Evolutionary conservation across 225 moss, liverwort and hornwort species (phyloP).

Genomic region (Lunularia cruciata): DNA sequence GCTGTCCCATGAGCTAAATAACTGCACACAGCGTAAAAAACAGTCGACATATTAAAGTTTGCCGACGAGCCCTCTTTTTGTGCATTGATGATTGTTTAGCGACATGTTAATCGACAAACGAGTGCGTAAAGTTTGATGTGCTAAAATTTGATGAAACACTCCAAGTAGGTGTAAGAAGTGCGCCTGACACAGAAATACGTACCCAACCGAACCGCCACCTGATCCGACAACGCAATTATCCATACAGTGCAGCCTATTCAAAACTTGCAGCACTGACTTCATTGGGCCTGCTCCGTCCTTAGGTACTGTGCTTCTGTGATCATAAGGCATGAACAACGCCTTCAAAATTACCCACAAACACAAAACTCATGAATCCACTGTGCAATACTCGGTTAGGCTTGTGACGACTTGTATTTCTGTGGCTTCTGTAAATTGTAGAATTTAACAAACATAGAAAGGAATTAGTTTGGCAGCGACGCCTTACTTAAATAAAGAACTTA

Average conservation of each 20-base stretch:
- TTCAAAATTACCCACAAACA: conserved; percentile 23
- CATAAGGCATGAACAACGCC: conserved; percentile 92
- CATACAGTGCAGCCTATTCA: conserved; percentile 66
- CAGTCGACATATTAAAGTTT: no score
- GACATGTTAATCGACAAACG: no score
- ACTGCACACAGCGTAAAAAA: conserved; percentile 33
- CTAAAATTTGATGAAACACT: no score
- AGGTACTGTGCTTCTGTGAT: conserved; percentile 68
- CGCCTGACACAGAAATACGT: neutral
- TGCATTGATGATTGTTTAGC: no score
- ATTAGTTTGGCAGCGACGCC: no score
- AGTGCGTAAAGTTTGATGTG: no score
- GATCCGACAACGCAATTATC: conserved; percentile 79
- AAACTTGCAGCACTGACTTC: conserved; percentile 49
- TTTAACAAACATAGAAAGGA: no score
- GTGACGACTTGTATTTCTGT: no score
- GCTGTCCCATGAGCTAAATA: conserved; percentile 88
- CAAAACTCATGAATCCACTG: conserved; percentile 1
- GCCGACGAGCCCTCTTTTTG: no score
- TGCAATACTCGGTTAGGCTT: neutral
- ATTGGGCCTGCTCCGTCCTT: conserved; percentile 59
- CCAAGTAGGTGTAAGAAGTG: neutral
- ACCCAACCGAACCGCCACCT: conserved; percentile 82
- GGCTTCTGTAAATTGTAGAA: no score
- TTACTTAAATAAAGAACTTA: no score